A percentile compares a stretch with the other conserved stretches of the same genome.
Evolutionary conservation across 129 eudicot species (phyloP).

Genomic region (Artemisia tridentata): DNA sequence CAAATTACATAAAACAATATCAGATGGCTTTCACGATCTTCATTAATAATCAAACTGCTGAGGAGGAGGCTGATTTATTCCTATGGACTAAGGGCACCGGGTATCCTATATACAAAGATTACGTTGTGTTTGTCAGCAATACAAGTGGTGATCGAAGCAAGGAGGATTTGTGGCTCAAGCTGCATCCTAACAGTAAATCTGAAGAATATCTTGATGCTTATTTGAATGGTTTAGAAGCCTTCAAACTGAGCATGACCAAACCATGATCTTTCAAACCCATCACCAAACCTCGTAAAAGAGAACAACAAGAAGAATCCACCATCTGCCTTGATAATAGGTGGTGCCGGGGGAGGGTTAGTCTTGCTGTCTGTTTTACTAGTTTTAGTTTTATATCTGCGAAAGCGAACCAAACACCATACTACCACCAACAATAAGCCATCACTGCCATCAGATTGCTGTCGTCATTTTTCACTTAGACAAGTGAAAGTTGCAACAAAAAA

Average conservation of each 20-base stretch:
- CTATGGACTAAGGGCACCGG: constrained; percentile 8
- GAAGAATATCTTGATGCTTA: constrained; percentile 14
- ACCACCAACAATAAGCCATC: too few species aligned
- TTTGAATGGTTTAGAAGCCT: constrained; percentile 48
- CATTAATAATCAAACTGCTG: constrained; percentile 35
- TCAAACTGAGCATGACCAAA: constrained; percentile 34
- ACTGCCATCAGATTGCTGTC: too few species aligned
- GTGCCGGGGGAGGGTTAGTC: too few species aligned
- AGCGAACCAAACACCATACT: too few species aligned
- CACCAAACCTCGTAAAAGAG: not conserved
- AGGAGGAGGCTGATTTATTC: constrained; percentile 23
- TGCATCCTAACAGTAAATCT: constrained; percentile 7
- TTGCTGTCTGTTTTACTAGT: too few species aligned
- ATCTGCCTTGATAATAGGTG: too few species aligned
- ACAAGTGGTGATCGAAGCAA: constrained; percentile 7
- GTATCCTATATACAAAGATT: constrained; percentile 34
- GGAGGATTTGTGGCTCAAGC: constrained; percentile 17
- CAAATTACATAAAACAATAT: not conserved
- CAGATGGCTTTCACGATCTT: constrained; percentile 17
- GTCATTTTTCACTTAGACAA: too few species aligned
- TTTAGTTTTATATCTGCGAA: too few species aligned
- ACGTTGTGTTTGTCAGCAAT: not conserved
- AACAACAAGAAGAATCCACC: too few species aligned
- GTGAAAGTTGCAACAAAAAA: too few species aligned
- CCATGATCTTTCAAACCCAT: constrained; percentile 27